Percentiles rank a stretch among this genome's conserved stretches.
Evolutionary conservation across 768 basidiomycete species (phyloP).

Genomic region (Coprinopsis marcescibilis): DNA sequence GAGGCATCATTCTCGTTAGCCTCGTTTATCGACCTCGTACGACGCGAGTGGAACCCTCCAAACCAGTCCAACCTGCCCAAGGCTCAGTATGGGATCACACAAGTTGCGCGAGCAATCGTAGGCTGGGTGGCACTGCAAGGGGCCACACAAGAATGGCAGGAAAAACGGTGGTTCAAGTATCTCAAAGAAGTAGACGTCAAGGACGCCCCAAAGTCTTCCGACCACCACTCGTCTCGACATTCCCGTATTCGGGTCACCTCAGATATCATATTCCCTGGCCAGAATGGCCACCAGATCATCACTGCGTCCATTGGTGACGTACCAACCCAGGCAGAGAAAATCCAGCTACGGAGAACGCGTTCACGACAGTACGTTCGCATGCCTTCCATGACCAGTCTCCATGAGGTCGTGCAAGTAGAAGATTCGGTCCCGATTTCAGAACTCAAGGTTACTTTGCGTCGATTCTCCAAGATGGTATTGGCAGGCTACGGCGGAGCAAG

Average conservation of each 20-base stretch:
- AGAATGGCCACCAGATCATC: conserved; percentile 62
- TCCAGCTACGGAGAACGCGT: not conserved
- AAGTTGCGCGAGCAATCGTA: conserved; percentile 64
- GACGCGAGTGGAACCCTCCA: conserved; percentile 65
- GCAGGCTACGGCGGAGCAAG: conserved; percentile 83
- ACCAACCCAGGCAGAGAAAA: conserved; percentile 15
- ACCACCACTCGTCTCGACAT: conserved; percentile 28
- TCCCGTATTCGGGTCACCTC: conserved; percentile 71
- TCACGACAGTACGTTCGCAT: conserved; percentile 10
- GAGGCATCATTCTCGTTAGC: conserved; percentile 79
- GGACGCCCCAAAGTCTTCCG: conserved; percentile 30
- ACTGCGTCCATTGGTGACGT: conserved; percentile 77
- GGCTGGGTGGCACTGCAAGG: conserved; percentile 80
- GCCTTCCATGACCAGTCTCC: conserved; percentile 14
- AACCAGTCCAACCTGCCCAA: conserved; percentile 42
- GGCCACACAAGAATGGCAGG: conserved; percentile 77
- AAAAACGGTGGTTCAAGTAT: conserved; percentile 59
- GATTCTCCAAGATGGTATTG: conserved; percentile 77
- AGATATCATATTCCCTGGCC: conserved; percentile 62
- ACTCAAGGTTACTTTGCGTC: conserved; percentile 64
- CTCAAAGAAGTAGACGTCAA: conserved; percentile 63
- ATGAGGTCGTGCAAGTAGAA: conserved; percentile 10
- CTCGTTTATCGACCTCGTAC: conserved; percentile 76
- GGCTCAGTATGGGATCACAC: conserved; percentile 56
- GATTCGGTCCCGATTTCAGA: conserved; percentile 35